phyloP scores from a whole-genome alignment of 2,329 filamentous ascomycete genomes.

The Sporothrix luriei region DNA sequence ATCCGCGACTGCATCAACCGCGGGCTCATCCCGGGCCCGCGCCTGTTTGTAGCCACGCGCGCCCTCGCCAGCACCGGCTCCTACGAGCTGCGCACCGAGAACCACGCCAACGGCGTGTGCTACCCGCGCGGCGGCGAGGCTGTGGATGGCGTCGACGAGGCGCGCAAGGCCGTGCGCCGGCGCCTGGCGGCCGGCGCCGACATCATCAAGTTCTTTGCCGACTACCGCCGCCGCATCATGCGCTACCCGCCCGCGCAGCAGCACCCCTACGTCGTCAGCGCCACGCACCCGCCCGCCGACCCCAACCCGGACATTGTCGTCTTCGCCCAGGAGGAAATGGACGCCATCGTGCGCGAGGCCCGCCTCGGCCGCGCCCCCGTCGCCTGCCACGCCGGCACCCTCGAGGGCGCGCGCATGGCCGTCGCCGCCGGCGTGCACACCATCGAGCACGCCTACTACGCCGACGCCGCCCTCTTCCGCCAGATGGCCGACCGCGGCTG shows the following conservation, averaged over 20 bases:
- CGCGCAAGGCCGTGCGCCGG: constrained; percentile 51
- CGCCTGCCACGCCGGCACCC: constrained; percentile 6
- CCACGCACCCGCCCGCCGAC: constrained; percentile 47
- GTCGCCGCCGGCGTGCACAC: constrained; percentile 51
- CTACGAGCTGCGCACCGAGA: constrained; percentile 55
- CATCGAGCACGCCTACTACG: constrained; percentile 48
- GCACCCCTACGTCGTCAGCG: constrained; percentile 22
- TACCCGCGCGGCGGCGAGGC: constrained; percentile 44
- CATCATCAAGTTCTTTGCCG: constrained; percentile 56
- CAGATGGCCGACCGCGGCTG: constrained; percentile 39
- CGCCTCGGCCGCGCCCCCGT: constrained; percentile 41
- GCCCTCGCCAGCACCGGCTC: constrained; percentile 54
- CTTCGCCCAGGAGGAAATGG: constrained; percentile 55
- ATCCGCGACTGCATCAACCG: constrained; percentile 58
- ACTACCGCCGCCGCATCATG: constrained; percentile 51
- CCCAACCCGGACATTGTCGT: constrained; percentile 50
- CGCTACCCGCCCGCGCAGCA: constrained; percentile 41
- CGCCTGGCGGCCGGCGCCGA: constrained; percentile 54
- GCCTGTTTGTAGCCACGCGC: constrained; percentile 59
- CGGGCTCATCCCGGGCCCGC: constrained; percentile 56
- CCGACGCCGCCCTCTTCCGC: neutral
- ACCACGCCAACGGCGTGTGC: constrained; percentile 43
- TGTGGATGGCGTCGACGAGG: constrained; percentile 52
- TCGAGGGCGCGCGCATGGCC: constrained; percentile 45
- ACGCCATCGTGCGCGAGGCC: constrained; percentile 54